Base-by-base conservation (phyloP, 202 grass and related monocot genomes). In the Zizania palustris region DNA sequence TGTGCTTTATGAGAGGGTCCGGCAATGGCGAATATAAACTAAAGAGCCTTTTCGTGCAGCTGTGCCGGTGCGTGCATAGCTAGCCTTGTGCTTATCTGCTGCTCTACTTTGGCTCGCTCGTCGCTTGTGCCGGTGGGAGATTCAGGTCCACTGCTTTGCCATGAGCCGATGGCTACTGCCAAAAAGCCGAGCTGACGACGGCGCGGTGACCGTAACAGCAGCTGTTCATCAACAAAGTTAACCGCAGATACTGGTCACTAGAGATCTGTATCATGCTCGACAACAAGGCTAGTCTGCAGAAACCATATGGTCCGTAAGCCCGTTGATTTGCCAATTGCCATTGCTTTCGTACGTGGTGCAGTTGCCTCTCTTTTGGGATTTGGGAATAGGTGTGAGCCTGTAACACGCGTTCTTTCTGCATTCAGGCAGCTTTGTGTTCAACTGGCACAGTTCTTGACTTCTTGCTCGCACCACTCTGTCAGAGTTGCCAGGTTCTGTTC, bases 101-200 rank as follows among this genome's bases (percentile, higher is more conserved):
- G 63, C n/a, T 56, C 51, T 40, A 9, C 64, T 69, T 76, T 43
- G 41, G 54, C 20, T 72, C 16, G 57, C 44, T 33, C 34, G 41
- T 48, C 22, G 57, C 19, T 43, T 43, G 51, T 48, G 81, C 15
- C 21, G 53, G 36, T 69, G 55, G 57, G 40, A 50, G 36, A 13
- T 72, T 41, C 40, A 79, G 66, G 74, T 49, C 82, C 60, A 84
- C 82, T 39, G 12, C 82, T 63, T 77, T 56, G 39, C 16, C 14
- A 11, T 37, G 45, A 11, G 5, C 8, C 45, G 38, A 40, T 48
- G 82, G 38, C 50, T 63, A 9, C 12, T 18, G 48, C 9, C 12
- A 45, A 38, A 38, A 72, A 65, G 60, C 67, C 28, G 55, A 41
- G 37, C 42, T 58, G 60, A 65, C 8, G 66, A 49, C 65, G 53